phyloP scores from a whole-genome alignment of 225 moss, liverwort and hornwort species.

The Sphagnum tenellum region DNA sequence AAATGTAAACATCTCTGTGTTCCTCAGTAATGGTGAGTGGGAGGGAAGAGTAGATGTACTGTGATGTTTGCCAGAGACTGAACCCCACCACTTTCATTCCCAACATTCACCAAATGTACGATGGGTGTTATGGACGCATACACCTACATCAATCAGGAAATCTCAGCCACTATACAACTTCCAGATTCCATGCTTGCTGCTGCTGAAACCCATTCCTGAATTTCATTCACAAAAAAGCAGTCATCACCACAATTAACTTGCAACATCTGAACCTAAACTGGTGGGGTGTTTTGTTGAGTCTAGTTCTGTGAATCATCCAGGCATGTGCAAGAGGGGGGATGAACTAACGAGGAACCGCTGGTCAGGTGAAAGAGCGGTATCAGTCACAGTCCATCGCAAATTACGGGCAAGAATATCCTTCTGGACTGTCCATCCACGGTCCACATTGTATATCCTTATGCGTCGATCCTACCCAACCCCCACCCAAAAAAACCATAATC shows the following conservation, averaged over 20 bases:
- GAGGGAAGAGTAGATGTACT: constrained; percentile 16
- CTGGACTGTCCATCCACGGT: constrained; percentile 64
- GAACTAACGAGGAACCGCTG: constrained; percentile 73
- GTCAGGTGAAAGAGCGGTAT: constrained; percentile 85
- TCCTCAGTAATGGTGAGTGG: no score
- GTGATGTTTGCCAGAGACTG: constrained; percentile 83
- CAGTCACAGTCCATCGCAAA: constrained; percentile 89
- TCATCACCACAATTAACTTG: no score
- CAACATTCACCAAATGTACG: constrained; percentile 83
- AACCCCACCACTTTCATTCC: constrained; percentile 75
- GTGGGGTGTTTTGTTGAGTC: no score
- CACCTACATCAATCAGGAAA: constrained; percentile 26
- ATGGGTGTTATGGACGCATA: constrained; percentile 85
- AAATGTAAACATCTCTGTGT: no score
- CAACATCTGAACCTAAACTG: no score
- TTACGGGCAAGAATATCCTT: constrained; percentile 81
- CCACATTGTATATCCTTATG: constrained; percentile 78
- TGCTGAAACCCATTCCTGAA: no score
- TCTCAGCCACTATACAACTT: no score
- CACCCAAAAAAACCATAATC: no score
- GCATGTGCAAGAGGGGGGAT: no score
- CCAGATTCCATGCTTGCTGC: no score
- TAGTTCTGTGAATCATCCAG: no score
- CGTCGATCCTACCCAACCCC: constrained; percentile 39
- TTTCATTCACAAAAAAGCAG: no score